Percentiles rank a stretch among this genome's conserved stretches.
These are phyloP conservation scores for Plasmopara viticola DNA, from an alignment of 352 stramenopile species.

Conservation along the genomic window DNA sequence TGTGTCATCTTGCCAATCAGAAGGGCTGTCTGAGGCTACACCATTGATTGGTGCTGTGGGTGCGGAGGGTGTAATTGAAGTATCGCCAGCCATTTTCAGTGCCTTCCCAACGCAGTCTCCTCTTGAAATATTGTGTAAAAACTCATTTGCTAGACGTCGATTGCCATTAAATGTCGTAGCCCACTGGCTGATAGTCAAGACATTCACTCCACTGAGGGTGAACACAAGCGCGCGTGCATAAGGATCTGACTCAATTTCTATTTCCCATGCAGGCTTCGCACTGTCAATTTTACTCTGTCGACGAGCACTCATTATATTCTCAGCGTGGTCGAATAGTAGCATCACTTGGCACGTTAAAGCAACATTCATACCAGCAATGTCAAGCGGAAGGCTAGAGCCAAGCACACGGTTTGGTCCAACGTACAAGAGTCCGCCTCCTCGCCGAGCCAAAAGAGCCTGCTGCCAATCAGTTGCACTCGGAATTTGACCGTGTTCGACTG, in stretches of 20 bases:
- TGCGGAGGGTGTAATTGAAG: conserved; percentile 12
- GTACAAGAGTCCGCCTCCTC: conserved; percentile 59
- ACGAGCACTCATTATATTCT: conserved; percentile 65
- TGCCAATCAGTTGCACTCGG: conserved; percentile 70
- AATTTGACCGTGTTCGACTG: conserved; percentile 47
- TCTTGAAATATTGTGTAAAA: conserved; percentile 46
- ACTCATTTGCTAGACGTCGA: conserved; percentile 39
- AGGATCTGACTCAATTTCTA: conserved; percentile 57
- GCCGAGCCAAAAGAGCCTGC: conserved; percentile 44
- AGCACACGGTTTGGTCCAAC: conserved; percentile 63
- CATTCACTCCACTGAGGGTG: conserved; percentile 71
- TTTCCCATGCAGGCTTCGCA: conserved; percentile 55
- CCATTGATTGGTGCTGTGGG: conserved; percentile 4
- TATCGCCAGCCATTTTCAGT: conserved; percentile 47
- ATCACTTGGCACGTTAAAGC: conserved; percentile 57
- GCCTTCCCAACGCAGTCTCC: conserved; percentile 56
- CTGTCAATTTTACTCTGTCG: conserved; percentile 85
- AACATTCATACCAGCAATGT: conserved; percentile 67
- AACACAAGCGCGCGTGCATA: conserved; percentile 62
- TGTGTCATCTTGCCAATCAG: not conserved
- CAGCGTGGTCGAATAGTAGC: conserved; percentile 69
- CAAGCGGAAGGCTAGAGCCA: conserved; percentile 36
- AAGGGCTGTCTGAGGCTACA: conserved; percentile 2
- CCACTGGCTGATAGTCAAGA: conserved; percentile 78
- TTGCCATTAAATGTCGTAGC: conserved; percentile 73